These are phyloP conservation scores for Millerago galiae DNA, from an alignment of 805 yeast species.

Conservation along the genomic window DNA sequence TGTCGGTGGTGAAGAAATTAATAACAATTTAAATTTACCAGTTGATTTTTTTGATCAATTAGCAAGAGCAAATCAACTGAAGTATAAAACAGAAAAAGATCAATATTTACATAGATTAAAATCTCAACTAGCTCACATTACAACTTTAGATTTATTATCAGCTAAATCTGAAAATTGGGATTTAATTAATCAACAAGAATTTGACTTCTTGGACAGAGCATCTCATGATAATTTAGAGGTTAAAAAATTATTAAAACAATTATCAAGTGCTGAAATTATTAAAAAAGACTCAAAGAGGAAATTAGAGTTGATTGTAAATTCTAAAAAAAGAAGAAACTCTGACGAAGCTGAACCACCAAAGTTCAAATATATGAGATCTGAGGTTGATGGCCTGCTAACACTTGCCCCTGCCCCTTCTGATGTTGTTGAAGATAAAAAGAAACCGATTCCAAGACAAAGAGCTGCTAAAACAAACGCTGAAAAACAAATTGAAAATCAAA, in stretches of 20 bases:
- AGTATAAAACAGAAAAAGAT: constrained; percentile 19
- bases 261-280: constrained; percentile 19
- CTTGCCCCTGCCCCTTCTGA: constrained; percentile 8
- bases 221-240: constrained; percentile 22
- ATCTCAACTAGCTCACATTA: constrained; percentile 21
- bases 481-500: constrained; percentile 15
- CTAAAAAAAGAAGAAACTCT: constrained; percentile 10
- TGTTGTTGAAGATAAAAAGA: constrained; percentile 1
- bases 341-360: constrained; percentile 1
- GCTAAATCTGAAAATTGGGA: constrained; percentile 24
- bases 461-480: constrained; percentile 21
- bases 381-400: constrained; percentile 3
- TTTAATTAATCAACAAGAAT: constrained; percentile 20
- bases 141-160: constrained; percentile 21
- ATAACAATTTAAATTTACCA: constrained; percentile 3
- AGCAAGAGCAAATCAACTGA: constrained; percentile 17
- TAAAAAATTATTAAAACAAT: constrained; percentile 23
- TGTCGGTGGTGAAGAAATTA: neutral
- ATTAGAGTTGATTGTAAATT: neutral
- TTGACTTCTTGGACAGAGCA: constrained; percentile 20
- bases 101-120: constrained; percentile 17
- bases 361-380: neutral
- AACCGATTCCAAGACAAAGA: constrained; percentile 10
- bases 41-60: constrained; percentile 13
- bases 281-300: constrained; percentile 16